Percentiles rank a stretch among this genome's conserved stretches.
Evolutionary conservation across 2,329 filamentous ascomycete species (phyloP).

Genomic region (Chaetomium olivaceum): DNA sequence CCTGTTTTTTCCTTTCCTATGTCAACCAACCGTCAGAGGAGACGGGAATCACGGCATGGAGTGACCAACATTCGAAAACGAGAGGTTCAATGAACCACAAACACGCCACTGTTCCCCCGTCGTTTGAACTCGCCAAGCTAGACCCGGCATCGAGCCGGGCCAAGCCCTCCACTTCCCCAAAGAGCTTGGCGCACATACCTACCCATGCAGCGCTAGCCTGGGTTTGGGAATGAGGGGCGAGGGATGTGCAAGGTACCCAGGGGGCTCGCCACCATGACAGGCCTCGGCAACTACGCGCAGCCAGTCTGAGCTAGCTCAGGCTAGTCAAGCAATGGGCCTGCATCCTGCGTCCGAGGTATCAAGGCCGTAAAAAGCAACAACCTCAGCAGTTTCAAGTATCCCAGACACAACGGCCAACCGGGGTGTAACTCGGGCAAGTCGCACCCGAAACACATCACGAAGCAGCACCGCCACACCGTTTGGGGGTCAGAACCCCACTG

Average conservation of each 20-base stretch:
- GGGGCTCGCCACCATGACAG: slow-evolving; percentile 2
- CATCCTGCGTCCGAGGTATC: slow-evolving; percentile 1
- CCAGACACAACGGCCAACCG: background rate
- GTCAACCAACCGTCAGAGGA: background rate
- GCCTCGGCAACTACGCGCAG: slow-evolving; percentile 1
- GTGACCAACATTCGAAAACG: background rate
- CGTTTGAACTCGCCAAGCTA: background rate
- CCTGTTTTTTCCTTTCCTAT: background rate
- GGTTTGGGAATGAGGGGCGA: slow-evolving; percentile 8
- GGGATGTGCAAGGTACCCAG: background rate
- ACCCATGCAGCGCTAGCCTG: background rate
- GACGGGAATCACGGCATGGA: background rate
- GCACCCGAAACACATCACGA: slow-evolving; percentile 6
- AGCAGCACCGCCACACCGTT: background rate
- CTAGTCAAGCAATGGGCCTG: slow-evolving; percentile 3
- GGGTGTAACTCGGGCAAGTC: background rate
- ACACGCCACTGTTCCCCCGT: background rate
- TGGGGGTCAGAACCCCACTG: background rate
- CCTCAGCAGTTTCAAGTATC: background rate
- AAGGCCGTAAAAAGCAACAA: background rate
- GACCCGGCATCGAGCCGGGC: background rate
- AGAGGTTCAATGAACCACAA: background rate
- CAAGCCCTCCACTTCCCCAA: slow-evolving; percentile 6
- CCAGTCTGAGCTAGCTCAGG: background rate
- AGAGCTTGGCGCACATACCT: slow-evolving; percentile 9